Conservation (phyloP, 495 filamentous ascomycete genomes). For the Cryomyces minteri region DNA sequence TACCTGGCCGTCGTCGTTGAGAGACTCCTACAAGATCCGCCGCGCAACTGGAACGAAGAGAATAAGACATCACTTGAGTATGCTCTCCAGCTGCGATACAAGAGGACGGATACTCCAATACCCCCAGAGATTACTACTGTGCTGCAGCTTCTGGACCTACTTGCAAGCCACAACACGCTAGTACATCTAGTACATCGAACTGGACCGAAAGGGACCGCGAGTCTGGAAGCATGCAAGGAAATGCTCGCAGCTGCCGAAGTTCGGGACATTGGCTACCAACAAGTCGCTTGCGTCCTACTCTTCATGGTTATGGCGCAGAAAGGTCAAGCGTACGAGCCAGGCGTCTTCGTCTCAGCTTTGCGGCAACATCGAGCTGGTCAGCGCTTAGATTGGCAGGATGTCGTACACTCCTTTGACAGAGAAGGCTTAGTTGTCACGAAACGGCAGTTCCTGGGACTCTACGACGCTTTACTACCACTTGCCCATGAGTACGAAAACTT, state of each 20-base stretch:
- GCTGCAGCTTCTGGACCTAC: slow-evolving; percentile 51
- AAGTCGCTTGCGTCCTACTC: slow-evolving; percentile 64
- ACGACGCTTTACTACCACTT: slow-evolving; percentile 51
- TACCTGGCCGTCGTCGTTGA: slow-evolving; percentile 66
- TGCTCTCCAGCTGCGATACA: slow-evolving; percentile 50
- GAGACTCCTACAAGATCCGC: slow-evolving; percentile 62
- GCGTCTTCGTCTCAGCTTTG: slow-evolving; percentile 50
- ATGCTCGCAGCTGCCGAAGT: slow-evolving; percentile 46
- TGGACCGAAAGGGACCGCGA: slow-evolving; percentile 43
- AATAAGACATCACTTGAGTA: slow-evolving; percentile 47
- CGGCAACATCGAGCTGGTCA: slow-evolving; percentile 34
- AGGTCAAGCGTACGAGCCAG: slow-evolving; percentile 47
- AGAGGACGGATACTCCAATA: slow-evolving; percentile 35
- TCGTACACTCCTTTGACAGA: slow-evolving; percentile 71
- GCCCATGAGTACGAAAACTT: slow-evolving; percentile 40
- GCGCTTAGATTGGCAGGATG: slow-evolving; percentile 60
- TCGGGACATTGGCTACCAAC: slow-evolving; percentile 56
- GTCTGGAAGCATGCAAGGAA: slow-evolving; percentile 33
- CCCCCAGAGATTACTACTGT: slow-evolving; percentile 58
- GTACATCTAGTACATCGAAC: slow-evolving; percentile 58
- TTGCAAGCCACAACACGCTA: slow-evolving; percentile 46
- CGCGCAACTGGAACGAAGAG: slow-evolving; percentile 60
- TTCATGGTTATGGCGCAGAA: slow-evolving; percentile 61
- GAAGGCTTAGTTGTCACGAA: slow-evolving; percentile 54
- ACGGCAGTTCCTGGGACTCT: slow-evolving; percentile 62